These are phyloP conservation scores for Tilletiaria anomala DNA, from an alignment of 1,284 basidiomycete genomes.

Conservation along the genomic window DNA sequence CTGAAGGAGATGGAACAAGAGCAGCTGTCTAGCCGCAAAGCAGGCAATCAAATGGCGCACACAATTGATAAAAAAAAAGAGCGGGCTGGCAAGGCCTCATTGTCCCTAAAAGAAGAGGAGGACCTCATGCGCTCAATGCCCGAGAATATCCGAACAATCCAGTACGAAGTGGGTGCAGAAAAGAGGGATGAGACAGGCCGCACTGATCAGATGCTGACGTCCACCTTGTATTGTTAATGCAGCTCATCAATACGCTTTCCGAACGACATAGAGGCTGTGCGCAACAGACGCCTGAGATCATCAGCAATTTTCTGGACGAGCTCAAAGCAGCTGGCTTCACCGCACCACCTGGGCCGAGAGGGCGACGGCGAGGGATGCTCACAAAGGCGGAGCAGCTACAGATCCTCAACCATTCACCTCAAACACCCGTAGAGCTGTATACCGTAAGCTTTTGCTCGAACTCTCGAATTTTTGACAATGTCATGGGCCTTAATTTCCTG, in stretches of 20 bases:
- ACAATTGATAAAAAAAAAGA: slow-evolving; percentile 25
- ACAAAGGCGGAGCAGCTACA: slow-evolving; percentile 85
- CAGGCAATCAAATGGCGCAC: no score
- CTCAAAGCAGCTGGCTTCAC: slow-evolving; percentile 1
- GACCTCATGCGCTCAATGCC: slow-evolving; percentile 17
- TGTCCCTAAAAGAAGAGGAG: slow-evolving; percentile 46
- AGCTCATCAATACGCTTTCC: background rate
- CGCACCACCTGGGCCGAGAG: background rate
- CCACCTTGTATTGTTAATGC: no score
- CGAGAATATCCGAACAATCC: slow-evolving; percentile 71
- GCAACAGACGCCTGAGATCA: slow-evolving; percentile 11
- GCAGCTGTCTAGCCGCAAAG: slow-evolving; percentile 45
- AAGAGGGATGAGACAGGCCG: background rate
- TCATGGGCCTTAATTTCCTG: no score
- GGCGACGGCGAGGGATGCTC: slow-evolving; percentile 46
- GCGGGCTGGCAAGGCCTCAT: slow-evolving; percentile 41
- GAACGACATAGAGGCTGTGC: slow-evolving; percentile 12
- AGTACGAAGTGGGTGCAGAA: slow-evolving; percentile 63
- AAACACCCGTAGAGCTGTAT: slow-evolving; percentile 68
- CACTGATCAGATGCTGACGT: no score
- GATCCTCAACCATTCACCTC: slow-evolving; percentile 72
- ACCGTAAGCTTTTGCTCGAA: slow-evolving; percentile 49
- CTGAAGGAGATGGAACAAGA: slow-evolving; percentile 62
- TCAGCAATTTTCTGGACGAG: background rate
- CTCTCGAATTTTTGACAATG: background rate